A percentile compares a stretch with the other conserved stretches of the same genome.
Evolutionary conservation across 805 yeast genomes (phyloP).

Genomic region (Debaryomyces maramus): DNA sequence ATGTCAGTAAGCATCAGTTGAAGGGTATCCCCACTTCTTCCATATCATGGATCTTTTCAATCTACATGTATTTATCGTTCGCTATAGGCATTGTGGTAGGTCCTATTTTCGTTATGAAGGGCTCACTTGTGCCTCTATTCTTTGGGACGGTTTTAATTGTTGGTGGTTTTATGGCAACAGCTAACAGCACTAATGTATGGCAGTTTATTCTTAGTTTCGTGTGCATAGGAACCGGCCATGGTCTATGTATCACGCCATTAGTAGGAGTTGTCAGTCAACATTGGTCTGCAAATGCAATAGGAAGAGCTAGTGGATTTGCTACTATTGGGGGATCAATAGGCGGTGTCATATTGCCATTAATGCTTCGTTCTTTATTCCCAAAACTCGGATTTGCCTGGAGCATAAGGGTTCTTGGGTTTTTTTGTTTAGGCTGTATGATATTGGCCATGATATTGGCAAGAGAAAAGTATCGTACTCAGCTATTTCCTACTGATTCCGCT

Average conservation of each 20-base stretch:
- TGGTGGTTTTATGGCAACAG: conserved; percentile 55
- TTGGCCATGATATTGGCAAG: conserved; percentile 27
- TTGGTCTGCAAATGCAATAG: conserved; percentile 62
- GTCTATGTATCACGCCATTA: conserved; percentile 59
- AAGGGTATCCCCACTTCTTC: conserved; percentile 43
- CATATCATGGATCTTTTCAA: conserved; percentile 65
- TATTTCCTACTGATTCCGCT: not conserved
- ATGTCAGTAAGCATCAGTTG: conserved; percentile 56
- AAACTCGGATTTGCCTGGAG: conserved; percentile 34
- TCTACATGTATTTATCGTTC: conserved; percentile 51
- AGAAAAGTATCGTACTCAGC: conserved; percentile 16
- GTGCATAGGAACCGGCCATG: conserved; percentile 58
- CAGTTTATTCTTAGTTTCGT: conserved; percentile 64
- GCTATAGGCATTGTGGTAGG: conserved; percentile 54
- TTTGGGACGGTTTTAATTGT: conserved; percentile 44
- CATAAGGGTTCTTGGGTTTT: conserved; percentile 24
- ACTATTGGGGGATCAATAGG: conserved; percentile 35
- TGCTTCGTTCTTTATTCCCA: conserved; percentile 25
- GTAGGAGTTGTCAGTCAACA: conserved; percentile 59
- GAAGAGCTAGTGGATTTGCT: conserved; percentile 34
- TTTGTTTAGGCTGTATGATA: conserved; percentile 21
- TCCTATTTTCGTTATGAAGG: conserved; percentile 62
- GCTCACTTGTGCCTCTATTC: conserved; percentile 46
- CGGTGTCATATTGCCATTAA: conserved; percentile 28
- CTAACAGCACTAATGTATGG: conserved; percentile 52